A percentile compares a stretch with the other conserved stretches of the same genome.
Evolutionary conservation across 768 basidiomycete species (phyloP).

Genomic region (Inosperma sp.): DNA sequence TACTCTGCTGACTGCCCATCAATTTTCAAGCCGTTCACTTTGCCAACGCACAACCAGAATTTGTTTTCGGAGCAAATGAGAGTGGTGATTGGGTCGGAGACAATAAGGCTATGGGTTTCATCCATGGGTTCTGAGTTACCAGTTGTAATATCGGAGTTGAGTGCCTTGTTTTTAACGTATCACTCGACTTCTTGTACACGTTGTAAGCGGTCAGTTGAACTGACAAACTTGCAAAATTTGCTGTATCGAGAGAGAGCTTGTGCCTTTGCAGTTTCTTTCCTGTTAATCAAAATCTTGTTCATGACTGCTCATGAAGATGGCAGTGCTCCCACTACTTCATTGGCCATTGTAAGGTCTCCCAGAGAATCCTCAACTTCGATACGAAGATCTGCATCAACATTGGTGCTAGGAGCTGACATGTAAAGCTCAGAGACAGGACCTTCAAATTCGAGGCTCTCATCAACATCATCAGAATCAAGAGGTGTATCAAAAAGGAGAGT

Average conservation of each 20-base stretch:
- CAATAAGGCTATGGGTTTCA: conserved; percentile 10
- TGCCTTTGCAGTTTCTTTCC: conserved; percentile 11
- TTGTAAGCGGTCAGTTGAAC: conserved; percentile 18
- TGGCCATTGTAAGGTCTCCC: background rate
- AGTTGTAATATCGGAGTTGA: background rate
- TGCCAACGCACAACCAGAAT: conserved; percentile 27
- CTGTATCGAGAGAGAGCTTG: conserved; percentile 9
- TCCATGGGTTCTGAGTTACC: background rate
- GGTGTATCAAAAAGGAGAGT: conserved; percentile 13
- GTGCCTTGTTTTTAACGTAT: background rate
- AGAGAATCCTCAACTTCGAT: conserved; percentile 17
- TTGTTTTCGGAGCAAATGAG: conserved; percentile 20
- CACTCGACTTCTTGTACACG: conserved; percentile 17
- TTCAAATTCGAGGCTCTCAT: conserved; percentile 19
- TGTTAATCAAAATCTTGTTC: conserved; percentile 6
- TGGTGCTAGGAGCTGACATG: background rate
- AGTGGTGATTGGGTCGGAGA: conserved; percentile 24
- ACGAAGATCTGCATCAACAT: conserved; percentile 7
- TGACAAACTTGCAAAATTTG: conserved; percentile 13
- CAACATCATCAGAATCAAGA: conserved; percentile 16
- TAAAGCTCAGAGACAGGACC: background rate
- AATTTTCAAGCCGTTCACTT: conserved; percentile 23
- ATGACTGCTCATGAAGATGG: background rate
- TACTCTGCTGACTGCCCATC: conserved; percentile 15
- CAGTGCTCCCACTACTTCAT: background rate